Base-by-base conservation (phyloP, 768 basidiomycete genomes). In the Asterophora lycoperdoides region DNA sequence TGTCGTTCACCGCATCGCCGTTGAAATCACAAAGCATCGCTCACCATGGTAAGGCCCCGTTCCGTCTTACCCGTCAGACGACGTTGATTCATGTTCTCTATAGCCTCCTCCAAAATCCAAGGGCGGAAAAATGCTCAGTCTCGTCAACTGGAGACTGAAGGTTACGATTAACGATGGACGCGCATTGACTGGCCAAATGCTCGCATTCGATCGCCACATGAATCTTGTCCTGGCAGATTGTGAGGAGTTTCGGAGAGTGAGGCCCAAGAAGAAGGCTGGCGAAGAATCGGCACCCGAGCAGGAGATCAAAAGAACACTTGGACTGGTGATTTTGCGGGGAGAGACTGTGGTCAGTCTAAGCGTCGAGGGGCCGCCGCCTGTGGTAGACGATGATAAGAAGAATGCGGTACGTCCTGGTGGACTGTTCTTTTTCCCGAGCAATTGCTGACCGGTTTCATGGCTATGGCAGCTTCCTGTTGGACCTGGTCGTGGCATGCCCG, bases 121-220 rank as follows among this genome's bases (percentile, higher is more conserved):
- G 75, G 93, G 93, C 65, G 93, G 94, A 67, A 93, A 94, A 78
- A 96, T 99, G 93, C 85, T 95, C 66, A 72, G 85, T 67, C 86
- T 98, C 73, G 83, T 99, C 76, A 93, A 98, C 73, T 97, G 95
- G 89, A 79, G 95, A 69, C 80, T 99, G 57, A 94, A 89, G 72
- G 85, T 98, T 51, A 96, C 93, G 51, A 85, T 98, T 70, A 96
- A 86, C 84, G 96, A 99, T 69, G 93, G 93, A 52, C 89, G 96
- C 67, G 81, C 89, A 48, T 74, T 98, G 60, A 92, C 90, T 39
- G 96, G 96, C 35, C 96, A 98, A 73, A 96, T 98, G 91, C 87
- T 99, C 67, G 96, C 96, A 44, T 99, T 97, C 67, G 96, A 99
- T 74, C 86, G 90, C 63, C 96, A 99, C 71, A 99, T 98, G 96